Base-by-base conservation (phyloP, 1,139 yeast species). In the Suhomyces guaymorum region DNA sequence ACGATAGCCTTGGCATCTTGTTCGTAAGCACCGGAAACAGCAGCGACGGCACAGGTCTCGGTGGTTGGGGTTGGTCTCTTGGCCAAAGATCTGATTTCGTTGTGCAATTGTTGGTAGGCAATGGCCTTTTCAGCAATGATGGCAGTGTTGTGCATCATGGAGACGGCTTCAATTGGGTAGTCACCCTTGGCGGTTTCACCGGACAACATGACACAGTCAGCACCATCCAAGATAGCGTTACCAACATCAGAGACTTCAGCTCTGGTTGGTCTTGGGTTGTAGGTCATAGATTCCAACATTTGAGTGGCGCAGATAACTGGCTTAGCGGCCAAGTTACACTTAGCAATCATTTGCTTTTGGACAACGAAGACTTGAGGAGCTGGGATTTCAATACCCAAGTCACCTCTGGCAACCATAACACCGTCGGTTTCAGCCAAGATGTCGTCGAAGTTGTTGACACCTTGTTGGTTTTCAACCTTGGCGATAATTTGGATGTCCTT, bases 391-490 rank as follows among this genome's bases (percentile, higher is more conserved):
- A 92, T 92, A 78, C 99, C 99, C 62, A 92, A 80, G 66, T 94
- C 98, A 78, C 98, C 99, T 73, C 99, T 83, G 57, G 99, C 99
- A 63, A 92, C 97, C 98, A 92, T 92, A 61, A 92, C 97, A 78
- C 97, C 99, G 64, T 94, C 98, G 46, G 98, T 92, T 67, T 82
- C 95, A 57, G 66, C 67, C 65, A 92, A 82, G 61, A 92, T 92
- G 47, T 88, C 97, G 67, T 92, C 98, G 65, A 92, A 92, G 82
- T 92, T 92, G 83, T 92, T 89, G 59, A 92, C 97, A 77, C 99
- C 99, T 74, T 92, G 99, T 75, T 90, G 97, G 77, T 89, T 90
- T 77, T 92, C 99, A 65, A 92, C 90, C 80, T 92, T 92, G 63
- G 90, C 84, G 56, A 92, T 89, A 69, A 92, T 89, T 77, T 92